Evolutionary conservation across 345 rosid species (phyloP), one percentile per base, ranked within the genome.

Genomic region (Camelina sativa): DNA sequence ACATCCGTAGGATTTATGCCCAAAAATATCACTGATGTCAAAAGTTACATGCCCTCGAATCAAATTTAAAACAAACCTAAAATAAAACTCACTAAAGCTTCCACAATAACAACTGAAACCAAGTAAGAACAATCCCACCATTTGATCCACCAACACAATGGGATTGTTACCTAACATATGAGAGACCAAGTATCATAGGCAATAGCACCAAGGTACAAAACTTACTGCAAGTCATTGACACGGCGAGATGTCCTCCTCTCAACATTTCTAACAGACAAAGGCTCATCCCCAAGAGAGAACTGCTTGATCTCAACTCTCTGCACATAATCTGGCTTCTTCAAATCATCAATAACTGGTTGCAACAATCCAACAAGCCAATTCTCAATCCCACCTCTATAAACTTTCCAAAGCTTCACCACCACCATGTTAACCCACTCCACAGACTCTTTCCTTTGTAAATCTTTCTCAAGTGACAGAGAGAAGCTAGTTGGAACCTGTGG

Each of bases 351-450:
- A n/a, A 95, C 96, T 1, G 99, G 99, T 82, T 95, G 99, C 81
- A 95, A 82, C 82, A 86, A 76, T 46, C 99, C 99, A 48, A 86
- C 79, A 6, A 95, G 47, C 98, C 99, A 95, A 81, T 95, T 87
- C 87, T 92, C 99, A 67, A 95, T 78, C 47, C 87, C 97, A 72
- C 83, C 91, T 81, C 98, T 89, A 63, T 95, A 90, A 19, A 95
- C 99, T 83, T 92, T 95, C 99, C 98, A 90, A 41, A 92, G 68
- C 85, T 95, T 95, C 44, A 91, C 97, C 91, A 95, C 38, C 64
- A 95, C 99, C 98, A 95, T 95, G 69, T 95, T 95, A 43, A 95
- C 99, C 99, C 99, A 95, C 79, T 95, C 99, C 55, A 95, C 99
- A 0, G 98, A 95, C 76, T 95, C 99, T 71, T 95, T 95, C 85